Base-by-base conservation (phyloP, 495 filamentous ascomycete genomes). In the Daldinia caldariorum region DNA sequence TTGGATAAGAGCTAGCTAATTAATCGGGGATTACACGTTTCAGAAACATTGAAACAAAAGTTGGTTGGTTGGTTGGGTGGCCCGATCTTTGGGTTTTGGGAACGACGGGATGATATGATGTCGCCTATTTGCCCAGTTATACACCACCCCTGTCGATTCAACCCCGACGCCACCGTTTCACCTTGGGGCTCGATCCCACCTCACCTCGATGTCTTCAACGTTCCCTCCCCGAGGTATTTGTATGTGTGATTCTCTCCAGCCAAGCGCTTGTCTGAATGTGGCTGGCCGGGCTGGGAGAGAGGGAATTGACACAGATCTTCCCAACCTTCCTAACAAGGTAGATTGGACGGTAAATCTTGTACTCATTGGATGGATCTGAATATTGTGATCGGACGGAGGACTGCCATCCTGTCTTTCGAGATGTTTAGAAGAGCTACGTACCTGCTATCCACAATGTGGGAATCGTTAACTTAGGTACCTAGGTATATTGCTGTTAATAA, bases 11-110 rank as follows among this genome's bases (percentile, higher is more conserved):
- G 7, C 29, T 37, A 9, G 7, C 7, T 37, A 37, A 13, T 31
- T 7, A 35, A 60, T 54, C 63, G 59, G 57, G 50, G 60, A 61
- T 62, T 45, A 20, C 56, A 45, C 12, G 65, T 64, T 66, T 68
- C 61, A 58, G 59, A 67, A 64, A 64, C 69, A 61, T 72, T 35
- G 69, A 64, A 64, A 57, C 55, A 55, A 49, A 63, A 8, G 35
- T 38, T 29, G 35, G 8, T 45, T 45, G 41, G 6, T 45, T 7
- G 34, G 9, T n/a, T 22, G 14, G 43, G 43, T 68, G 64, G 65
- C 43, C 34, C 64, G 61, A 72, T 62, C 37, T 29, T 29, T n/a
- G 37, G 29, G 7, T 20, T 22, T 54, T 31, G n/a, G 13, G 29
- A 14, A n/a, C n/a, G n/a, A n/a, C n/a, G n/a, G 1, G 26, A 26